Base-by-base conservation (phyloP, 768 basidiomycete species). In the Kondoa malvinella region DNA sequence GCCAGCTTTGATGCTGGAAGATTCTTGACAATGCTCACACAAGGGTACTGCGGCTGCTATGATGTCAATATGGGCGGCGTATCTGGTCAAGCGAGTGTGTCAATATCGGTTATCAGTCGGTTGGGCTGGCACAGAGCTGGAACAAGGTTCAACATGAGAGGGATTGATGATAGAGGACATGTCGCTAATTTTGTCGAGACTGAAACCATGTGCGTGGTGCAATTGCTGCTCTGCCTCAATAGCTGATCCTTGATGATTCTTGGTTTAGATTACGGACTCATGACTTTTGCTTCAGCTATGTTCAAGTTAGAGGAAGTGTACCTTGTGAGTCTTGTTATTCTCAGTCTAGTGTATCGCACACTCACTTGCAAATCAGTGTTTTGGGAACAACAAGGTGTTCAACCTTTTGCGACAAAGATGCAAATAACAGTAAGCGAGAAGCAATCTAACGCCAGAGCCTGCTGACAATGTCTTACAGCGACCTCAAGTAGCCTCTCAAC, bases 321-420 rank as follows among this genome's bases (percentile, higher is more conserved):
- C 95, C 95, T 68, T 80, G 91, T 94, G 81, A 74, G 89, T 84
- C 66, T 68, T n/a, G n/a, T n/a, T n/a, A n/a, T 21, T 26, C 64
- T 34, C 3, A 30, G 30, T 17, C 0, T 73, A 32, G 29, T 4
- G 16, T 8, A 27, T 56, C 31, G 30, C 66, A 59, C 0, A 56
- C 30, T 61, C 8, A 34, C 34, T 64, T 17, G 34, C n/a, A 15
- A 50, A 3, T 50, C 74, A 92, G 91, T 97, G 68, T 99, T 99
- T 76, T 99, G 95, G 95, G 94, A 97, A 76, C 94, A 99, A 74
- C 91, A 94, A 78, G 92, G 90, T 30, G 76, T 92, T 56, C 90
- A 92, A 75, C 92, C 94, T 0, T 92, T 99, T 74, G 89, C 91
- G 90, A 71, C 84, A 85, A 67, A 70, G 64, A 90, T 99, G 56